Evolutionary conservation across 2,329 filamentous ascomycete genomes (phyloP).

Genomic region (Stemphylium lycopersici): DNA sequence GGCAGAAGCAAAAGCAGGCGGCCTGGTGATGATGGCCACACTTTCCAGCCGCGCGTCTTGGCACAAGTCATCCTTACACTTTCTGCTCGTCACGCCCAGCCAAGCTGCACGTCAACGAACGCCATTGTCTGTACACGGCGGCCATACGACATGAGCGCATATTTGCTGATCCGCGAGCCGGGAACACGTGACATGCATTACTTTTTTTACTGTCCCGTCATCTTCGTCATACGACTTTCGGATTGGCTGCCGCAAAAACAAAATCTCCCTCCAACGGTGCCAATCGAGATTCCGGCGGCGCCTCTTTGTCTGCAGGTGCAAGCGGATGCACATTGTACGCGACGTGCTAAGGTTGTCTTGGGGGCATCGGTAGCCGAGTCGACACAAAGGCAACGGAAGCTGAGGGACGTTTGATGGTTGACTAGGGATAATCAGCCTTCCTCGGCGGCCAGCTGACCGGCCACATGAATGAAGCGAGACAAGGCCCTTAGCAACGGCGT

Average conservation of each 20-base stretch:
- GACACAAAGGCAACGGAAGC: slow-evolving; percentile 19
- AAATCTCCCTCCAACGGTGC: slow-evolving; percentile 24
- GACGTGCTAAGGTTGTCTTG: slow-evolving; percentile 9
- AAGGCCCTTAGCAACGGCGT: slow-evolving; percentile 7
- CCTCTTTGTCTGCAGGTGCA: slow-evolving; percentile 15
- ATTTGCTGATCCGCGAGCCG: slow-evolving; percentile 19
- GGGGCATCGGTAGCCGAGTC: slow-evolving; percentile 18
- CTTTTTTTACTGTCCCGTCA: slow-evolving; percentile 27
- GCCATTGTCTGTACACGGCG: slow-evolving; percentile 14
- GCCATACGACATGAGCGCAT: slow-evolving; percentile 13
- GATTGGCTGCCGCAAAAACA: slow-evolving; percentile 31
- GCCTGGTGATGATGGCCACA: slow-evolving; percentile 23
- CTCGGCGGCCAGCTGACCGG: slow-evolving; percentile 23
- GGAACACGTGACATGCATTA: slow-evolving; percentile 2
- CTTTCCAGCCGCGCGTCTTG: slow-evolving; percentile 19
- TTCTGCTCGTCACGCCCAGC: slow-evolving; percentile 4
- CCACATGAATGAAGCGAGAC: slow-evolving; percentile 14
- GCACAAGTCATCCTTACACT: slow-evolving; percentile 18
- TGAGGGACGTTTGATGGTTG: slow-evolving; percentile 20
- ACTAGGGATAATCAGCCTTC: slow-evolving; percentile 20
- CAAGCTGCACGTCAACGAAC: slow-evolving; percentile 20
- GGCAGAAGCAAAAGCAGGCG: slow-evolving; percentile 9
- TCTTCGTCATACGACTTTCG: slow-evolving; percentile 28
- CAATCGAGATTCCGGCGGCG: slow-evolving; percentile 28
- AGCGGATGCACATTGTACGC: slow-evolving; percentile 12